Percentiles rank a stretch among this genome's conserved stretches.
Evolutionary conservation across 176 grass and related monocot species (phyloP).

Genomic region (Melocanna baccifera): DNA sequence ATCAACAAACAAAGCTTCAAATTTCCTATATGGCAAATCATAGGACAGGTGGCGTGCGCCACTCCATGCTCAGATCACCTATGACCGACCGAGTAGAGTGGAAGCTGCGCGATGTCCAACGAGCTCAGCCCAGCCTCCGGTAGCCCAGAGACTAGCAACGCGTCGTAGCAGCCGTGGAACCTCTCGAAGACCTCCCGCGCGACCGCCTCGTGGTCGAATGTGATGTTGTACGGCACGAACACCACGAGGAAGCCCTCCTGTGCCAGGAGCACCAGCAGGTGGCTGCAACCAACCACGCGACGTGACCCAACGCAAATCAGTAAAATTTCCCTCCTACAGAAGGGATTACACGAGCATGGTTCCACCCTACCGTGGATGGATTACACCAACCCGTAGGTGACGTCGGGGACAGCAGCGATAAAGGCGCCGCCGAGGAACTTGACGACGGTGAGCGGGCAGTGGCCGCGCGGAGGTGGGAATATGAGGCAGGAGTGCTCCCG

Average conservation of each 20-base stretch:
- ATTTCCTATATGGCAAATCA: conserved; percentile 12
- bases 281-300: conserved; percentile 30
- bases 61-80: conserved; percentile 36
- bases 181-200: conserved; percentile 60
- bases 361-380: background rate
- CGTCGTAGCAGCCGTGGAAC: conserved; percentile 77
- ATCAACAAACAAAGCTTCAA: background rate
- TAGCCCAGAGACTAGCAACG: conserved; percentile 53
- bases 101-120: conserved; percentile 54
- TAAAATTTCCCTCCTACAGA: background rate
- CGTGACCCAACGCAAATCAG: background rate
- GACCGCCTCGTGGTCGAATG: conserved; percentile 85
- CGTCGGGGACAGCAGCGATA: conserved; percentile 81
- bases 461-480: conserved; percentile 56
- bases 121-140: conserved; percentile 51
- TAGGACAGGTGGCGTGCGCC: conserved; percentile 14
- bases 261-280: conserved; percentile 80
- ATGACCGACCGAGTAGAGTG: conserved; percentile 81
- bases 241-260: conserved; percentile 86
- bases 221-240: conserved; percentile 84
- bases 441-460: conserved; percentile 56
- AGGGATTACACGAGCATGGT: background rate
- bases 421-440: conserved; percentile 94
- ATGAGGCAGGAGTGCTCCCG: conserved; percentile 62
- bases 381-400: conserved; percentile 58